Evolutionary conservation across 148 eudicot species (phyloP), one percentile per base, ranked within the genome.

Genomic region (Amaranthus hypochondriacus): DNA sequence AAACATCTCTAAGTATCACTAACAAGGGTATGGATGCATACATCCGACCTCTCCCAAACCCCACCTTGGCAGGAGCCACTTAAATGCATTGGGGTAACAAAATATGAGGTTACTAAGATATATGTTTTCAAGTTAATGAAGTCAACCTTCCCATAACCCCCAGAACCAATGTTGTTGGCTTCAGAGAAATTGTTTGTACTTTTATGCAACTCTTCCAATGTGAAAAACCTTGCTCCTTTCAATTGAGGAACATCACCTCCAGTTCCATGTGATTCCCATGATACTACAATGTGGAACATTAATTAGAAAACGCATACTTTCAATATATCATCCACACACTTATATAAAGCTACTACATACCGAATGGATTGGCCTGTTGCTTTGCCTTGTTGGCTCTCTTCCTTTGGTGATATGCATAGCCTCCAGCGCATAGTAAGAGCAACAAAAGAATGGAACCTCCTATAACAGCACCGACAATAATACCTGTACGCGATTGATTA

Each of bases 61-160:
- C 39, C 2, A 2, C 39, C 39, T 28, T 28, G 39, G 39, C 2
- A 28, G 39, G 39, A 28, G 39, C 39, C 39, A 28, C 2, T 28
- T 28, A 28, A 28, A 28, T 28, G 39, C 39, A 28, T 28, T 28
- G 70, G 39, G 70, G n/a, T 7, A 60, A 59, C 13, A 3, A 18
- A 60, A 60, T 28, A 28, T 28, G 39, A 28, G 39, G 39, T 28
- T 28, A 28, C 39, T 28, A 28, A 28, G 39, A 28, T 28, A 28
- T 28, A 28, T 28, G 39, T 28, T 28, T 28, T 28, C 39, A 28
- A 48, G 4, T 18, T 13, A 12, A 75, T 51, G n/a, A 67, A 43
- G 43, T 75, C 56, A 43, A 92, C 97, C 93, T 87, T 92, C 66
- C 97, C 97, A 74, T 88, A 92, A 55, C 97, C 97, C 51, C 97